Evolutionary conservation across 345 rosid genomes (phyloP).

Genomic region (Rubroshorea leprosula): DNA sequence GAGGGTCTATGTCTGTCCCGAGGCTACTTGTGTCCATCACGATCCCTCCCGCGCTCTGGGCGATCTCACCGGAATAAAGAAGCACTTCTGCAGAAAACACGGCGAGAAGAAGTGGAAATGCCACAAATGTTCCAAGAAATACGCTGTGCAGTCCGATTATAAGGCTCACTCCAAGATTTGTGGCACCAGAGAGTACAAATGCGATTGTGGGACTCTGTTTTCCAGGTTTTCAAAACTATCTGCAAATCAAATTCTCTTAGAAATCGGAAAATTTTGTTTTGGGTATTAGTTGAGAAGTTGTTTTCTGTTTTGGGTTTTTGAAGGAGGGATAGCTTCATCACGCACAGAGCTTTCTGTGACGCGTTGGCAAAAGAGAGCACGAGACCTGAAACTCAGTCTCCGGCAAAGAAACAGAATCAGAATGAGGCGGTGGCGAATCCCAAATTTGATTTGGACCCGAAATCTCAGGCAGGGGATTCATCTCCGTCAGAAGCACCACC

Average conservation of each 20-base stretch:
- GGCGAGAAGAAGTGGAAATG: slow-evolving; percentile 98
- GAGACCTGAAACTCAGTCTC: slow-evolving; percentile 30
- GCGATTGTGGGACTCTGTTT: slow-evolving; percentile 87
- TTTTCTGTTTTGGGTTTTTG: not conserved
- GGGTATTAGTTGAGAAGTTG: not conserved
- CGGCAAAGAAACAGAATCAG: slow-evolving; percentile 19
- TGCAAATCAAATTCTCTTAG: not conserved
- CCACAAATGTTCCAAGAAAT: slow-evolving; percentile 87
- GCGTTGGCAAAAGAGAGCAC: slow-evolving; percentile 82
- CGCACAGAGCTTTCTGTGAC: slow-evolving; percentile 94
- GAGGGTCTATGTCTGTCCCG: slow-evolving; percentile 91
- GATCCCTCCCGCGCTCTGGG: slow-evolving; percentile 87
- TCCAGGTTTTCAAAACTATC: slow-evolving; percentile 47
- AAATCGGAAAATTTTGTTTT: not conserved
- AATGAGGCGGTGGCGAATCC: slow-evolving; percentile 19
- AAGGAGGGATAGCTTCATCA: slow-evolving; percentile 62
- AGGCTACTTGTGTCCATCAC: slow-evolving; percentile 72
- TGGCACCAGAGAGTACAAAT: slow-evolving; percentile 87
- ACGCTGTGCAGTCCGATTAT: slow-evolving; percentile 96
- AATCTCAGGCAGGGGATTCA: slow-evolving; percentile 26
- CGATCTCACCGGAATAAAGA: slow-evolving; percentile 94
- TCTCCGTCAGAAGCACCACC: slow-evolving; percentile 19
- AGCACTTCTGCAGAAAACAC: slow-evolving; percentile 94
- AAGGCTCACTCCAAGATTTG: slow-evolving; percentile 96
- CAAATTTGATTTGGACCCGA: slow-evolving; percentile 27